A percentile compares a stretch with the other conserved stretches of the same genome.
These are phyloP conservation scores for Holtermannia corniformis DNA, from an alignment of 768 basidiomycete species.

Conservation along the genomic window DNA sequence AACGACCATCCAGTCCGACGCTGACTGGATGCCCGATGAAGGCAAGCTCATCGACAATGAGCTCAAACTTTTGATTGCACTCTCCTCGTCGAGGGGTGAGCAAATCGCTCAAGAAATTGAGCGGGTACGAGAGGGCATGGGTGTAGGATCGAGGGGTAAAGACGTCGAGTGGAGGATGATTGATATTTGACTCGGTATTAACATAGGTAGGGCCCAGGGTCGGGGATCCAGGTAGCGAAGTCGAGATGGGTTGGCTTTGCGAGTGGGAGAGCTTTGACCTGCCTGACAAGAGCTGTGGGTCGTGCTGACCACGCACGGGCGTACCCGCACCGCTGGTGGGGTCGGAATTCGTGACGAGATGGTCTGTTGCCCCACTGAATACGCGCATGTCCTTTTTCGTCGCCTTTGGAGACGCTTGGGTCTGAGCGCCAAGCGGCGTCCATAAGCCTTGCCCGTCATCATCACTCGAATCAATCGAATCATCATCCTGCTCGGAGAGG, in stretches of 20 bases:
- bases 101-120: conserved; percentile 69
- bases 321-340: background rate
- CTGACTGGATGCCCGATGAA: conserved; percentile 94
- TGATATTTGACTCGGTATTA: background rate
- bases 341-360: background rate
- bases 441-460: background rate
- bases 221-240: background rate
- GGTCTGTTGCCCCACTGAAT: background rate
- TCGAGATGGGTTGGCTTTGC: background rate
- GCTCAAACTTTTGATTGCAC: conserved; percentile 90
- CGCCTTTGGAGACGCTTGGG: background rate
- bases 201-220: background rate
- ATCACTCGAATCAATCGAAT: background rate
- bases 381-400: background rate
- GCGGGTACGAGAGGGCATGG: conserved; percentile 62
- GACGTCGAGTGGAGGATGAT: conserved; percentile 1
- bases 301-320: too few species aligned
- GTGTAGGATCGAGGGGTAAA: conserved; percentile 37
- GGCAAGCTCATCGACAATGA: conserved; percentile 79
- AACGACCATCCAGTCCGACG: conserved; percentile 59
- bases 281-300: too few species aligned
- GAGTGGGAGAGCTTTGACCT: background rate
- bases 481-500: background rate
- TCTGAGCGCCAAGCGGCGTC: background rate
- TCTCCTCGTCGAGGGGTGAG: conserved; percentile 66